Evolutionary conservation across 148 eudicot genomes (phyloP).

Genomic region (Oxyria digyna): DNA sequence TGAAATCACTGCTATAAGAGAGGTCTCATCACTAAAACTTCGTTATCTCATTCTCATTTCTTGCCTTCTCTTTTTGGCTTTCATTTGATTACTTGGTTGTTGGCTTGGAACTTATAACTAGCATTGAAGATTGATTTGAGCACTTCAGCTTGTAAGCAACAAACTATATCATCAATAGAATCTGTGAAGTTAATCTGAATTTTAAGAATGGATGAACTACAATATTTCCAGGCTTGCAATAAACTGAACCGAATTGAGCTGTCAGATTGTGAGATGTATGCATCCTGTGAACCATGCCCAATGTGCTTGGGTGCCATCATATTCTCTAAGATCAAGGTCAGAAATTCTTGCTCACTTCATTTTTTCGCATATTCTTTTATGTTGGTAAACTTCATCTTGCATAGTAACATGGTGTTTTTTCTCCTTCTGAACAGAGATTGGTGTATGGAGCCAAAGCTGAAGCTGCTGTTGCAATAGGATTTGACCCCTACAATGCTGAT

Average conservation of each 20-base stretch:
- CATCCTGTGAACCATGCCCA: slow-evolving; percentile 65
- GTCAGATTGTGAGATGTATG: slow-evolving; percentile 57
- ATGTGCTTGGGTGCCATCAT: slow-evolving; percentile 68
- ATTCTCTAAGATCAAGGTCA: slow-evolving; percentile 31
- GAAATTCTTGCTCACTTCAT: not conserved
- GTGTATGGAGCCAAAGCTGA: slow-evolving; percentile 56
- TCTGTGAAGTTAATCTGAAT: not conserved
- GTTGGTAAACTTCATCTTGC: too few species aligned
- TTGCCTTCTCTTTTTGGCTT: too few species aligned
- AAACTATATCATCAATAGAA: too few species aligned
- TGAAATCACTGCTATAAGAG: slow-evolving; percentile 8
- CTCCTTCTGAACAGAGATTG: slow-evolving; percentile 3
- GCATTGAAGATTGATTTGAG: not conserved
- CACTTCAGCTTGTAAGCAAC: too few species aligned
- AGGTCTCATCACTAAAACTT: not conserved
- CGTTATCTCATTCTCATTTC: not conserved
- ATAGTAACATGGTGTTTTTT: not conserved
- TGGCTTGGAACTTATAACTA: not conserved
- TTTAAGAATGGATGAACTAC: not conserved
- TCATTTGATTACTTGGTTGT: not conserved
- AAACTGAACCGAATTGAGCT: slow-evolving; percentile 53
- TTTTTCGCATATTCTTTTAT: not conserved
- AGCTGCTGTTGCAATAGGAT: slow-evolving; percentile 65
- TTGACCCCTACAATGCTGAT: slow-evolving; percentile 56
- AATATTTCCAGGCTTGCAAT: slow-evolving; percentile 12